Conservation (phyloP, 2,329 filamentous ascomycete species). For the Tolypocladium ovalisporum region DNA sequence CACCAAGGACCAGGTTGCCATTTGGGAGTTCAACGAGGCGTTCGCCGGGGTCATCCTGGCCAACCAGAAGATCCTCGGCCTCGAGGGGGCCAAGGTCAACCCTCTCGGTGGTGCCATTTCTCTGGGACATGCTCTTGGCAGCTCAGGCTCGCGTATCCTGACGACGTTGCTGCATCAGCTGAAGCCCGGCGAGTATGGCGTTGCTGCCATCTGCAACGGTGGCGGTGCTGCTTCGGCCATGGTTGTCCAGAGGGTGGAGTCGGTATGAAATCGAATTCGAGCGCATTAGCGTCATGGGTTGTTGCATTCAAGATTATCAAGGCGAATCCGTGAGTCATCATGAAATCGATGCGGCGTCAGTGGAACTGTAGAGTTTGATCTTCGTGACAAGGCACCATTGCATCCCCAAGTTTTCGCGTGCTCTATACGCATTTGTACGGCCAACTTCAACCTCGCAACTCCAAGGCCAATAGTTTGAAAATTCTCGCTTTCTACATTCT, state of each 20-base stretch:
- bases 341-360: neutral
- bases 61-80: conserved; percentile 82
- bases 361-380: neutral
- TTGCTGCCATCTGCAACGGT: conserved; percentile 94
- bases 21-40: conserved; percentile 99
- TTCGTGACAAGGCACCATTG: too few relatives aligned
- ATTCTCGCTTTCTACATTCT: too few relatives aligned
- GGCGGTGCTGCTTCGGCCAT: conserved; percentile 86
- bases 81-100: conserved; percentile 73
- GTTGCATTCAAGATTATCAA: neutral
- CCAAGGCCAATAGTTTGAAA: too few relatives aligned
- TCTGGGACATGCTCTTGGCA: conserved; percentile 82
- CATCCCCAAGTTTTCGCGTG: too few relatives aligned
- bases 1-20: conserved; percentile 77
- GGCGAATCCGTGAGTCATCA: neutral
- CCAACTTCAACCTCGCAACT: too few relatives aligned
- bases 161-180: conserved; percentile 86
- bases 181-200: conserved; percentile 84
- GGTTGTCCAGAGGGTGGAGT: conserved; percentile 74
- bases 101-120: conserved; percentile 85
- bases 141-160: conserved; percentile 84
- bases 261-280: conserved; percentile 25
- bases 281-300: neutral
- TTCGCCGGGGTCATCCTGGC: conserved; percentile 94
- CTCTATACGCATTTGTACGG: too few relatives aligned